Percentiles rank a stretch among this genome's conserved stretches.
Conservation (phyloP, 352 stramenopile species). For the Sclerospora graminicola region DNA sequence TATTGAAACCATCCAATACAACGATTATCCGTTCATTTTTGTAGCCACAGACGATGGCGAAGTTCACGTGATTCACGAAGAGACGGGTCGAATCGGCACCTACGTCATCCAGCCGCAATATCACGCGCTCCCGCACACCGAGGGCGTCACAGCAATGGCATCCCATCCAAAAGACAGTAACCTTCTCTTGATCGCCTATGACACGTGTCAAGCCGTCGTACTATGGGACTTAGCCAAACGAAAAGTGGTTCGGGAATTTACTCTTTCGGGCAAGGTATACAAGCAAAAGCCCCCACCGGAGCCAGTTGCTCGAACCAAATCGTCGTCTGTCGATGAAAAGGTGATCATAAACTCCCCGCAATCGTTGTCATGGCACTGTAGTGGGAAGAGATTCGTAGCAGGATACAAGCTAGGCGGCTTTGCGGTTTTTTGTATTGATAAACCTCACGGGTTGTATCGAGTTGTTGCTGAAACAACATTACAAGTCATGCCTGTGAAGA, state of each 20-base stretch:
- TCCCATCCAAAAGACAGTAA: slow-evolving; percentile 51
- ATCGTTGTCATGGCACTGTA: slow-evolving; percentile 64
- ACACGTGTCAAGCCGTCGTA: slow-evolving; percentile 32
- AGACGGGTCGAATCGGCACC: slow-evolving; percentile 52
- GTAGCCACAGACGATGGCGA: slow-evolving; percentile 60
- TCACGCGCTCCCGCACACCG: slow-evolving; percentile 7
- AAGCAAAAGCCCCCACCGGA: too few species aligned
- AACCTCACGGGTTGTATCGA: slow-evolving; percentile 36
- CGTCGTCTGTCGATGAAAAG: slow-evolving; percentile 6
- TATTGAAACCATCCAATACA: slow-evolving; percentile 52
- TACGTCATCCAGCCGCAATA: slow-evolving; percentile 54
- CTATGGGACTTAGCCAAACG: slow-evolving; percentile 63
- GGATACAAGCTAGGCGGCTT: slow-evolving; percentile 58
- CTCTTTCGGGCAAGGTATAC: slow-evolving; percentile 16
- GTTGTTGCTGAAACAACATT: neutral
- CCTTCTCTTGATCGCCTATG: slow-evolving; percentile 53
- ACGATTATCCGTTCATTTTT: slow-evolving; percentile 57
- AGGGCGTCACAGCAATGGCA: slow-evolving; percentile 39
- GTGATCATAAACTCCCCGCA: slow-evolving; percentile 32
- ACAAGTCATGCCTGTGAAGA: slow-evolving; percentile 17
- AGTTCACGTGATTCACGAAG: slow-evolving; percentile 66
- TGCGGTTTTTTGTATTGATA: slow-evolving; percentile 49
- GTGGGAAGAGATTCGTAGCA: slow-evolving; percentile 62
- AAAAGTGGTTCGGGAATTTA: slow-evolving; percentile 41
- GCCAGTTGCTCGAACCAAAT: slow-evolving; percentile 4